These are phyloP conservation scores for Phytophthora pistaciae DNA, from an alignment of 352 stramenopile genomes.

Conservation along the genomic window DNA sequence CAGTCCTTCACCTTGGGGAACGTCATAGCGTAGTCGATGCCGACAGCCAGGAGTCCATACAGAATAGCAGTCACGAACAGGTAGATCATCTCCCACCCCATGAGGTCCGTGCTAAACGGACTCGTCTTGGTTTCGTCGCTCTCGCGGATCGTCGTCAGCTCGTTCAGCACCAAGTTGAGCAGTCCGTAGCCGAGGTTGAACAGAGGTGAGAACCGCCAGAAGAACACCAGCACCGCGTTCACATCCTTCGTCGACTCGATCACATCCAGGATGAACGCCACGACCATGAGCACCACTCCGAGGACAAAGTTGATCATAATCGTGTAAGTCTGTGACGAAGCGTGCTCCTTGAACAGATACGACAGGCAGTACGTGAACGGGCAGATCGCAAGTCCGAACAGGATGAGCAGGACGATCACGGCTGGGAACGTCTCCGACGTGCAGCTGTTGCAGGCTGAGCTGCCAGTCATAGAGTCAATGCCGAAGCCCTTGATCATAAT, in stretches of 20 bases:
- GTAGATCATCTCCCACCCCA: conserved; percentile 72
- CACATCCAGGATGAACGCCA: conserved; percentile 63
- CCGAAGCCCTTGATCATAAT: conserved; percentile 59
- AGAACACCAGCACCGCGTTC: conserved; percentile 68
- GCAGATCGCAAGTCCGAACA: conserved; percentile 69
- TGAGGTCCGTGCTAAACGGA: conserved; percentile 66
- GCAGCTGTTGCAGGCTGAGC: conserved; percentile 56
- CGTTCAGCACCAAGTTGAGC: conserved; percentile 49
- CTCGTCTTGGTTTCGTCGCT: conserved; percentile 49
- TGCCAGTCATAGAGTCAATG: conserved; percentile 58
- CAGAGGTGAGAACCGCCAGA: conserved; percentile 78
- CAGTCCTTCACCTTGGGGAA: conserved; percentile 47
- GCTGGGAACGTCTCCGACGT: conserved; percentile 51
- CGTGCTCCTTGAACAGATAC: conserved; percentile 72
- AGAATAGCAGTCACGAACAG: conserved; percentile 46
- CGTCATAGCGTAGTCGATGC: conserved; percentile 54
- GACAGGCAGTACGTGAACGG: conserved; percentile 79
- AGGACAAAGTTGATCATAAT: conserved; percentile 80
- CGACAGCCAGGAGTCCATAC: conserved; percentile 37
- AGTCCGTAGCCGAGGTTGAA: conserved; percentile 67
- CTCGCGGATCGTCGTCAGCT: conserved; percentile 38
- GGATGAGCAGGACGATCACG: conserved; percentile 63
- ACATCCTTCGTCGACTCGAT: conserved; percentile 54
- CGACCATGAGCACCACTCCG: conserved; percentile 65
- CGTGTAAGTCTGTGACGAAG: conserved; percentile 75